Base-by-base conservation (phyloP, 352 stramenopile species). In the Globisporangium yorkense region DNA sequence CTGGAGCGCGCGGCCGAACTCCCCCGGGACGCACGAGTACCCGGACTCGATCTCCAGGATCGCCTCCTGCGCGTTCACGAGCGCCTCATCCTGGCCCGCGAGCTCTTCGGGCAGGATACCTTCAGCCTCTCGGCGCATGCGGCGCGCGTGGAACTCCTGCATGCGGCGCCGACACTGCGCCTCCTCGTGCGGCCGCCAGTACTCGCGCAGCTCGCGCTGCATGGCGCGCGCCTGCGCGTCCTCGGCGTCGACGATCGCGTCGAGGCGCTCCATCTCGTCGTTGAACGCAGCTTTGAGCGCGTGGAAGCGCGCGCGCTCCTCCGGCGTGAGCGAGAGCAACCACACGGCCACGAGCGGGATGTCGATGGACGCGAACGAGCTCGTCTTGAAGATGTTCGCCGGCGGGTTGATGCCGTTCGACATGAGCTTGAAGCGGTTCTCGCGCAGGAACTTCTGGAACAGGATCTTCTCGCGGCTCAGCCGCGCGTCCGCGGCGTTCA, bases 381-480 rank as follows among this genome's bases (percentile, higher is more conserved):
- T 88, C 40, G 83, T 93, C 47, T 80, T 87, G 68, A 97, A 97
- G 56, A 97, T 91, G 50, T 91, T 92, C 20, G 86, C 80, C 1
- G 90, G 90, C 24, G 89, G 89, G 45, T 93, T 90, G 50, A 97
- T 96, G 3, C 88, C 86, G 53, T 96, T 97, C 18, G 88, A 93
- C 70, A 97, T 88, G 66, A 97, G 83, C 67, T 97, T 96, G 74
- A 97, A 97, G 51, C 89, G 80, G 63, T 98, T 97, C 68, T 98
- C 92, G 40, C 89, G 79, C 39, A 98, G 60, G 54, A 98, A 98
- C 57, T 97, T 94, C 57, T 97, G 88, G 57, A 97, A 97, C 39
- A 97, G 49, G 27, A 97, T 93, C 57, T 94, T 93, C 55, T 97
- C 86, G 41, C 89, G 84, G 45, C 86, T 80, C 21, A 97, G 58